Conservation (phyloP, 352 stramenopile species). For the Chrysophaeum taylorii region DNA sequence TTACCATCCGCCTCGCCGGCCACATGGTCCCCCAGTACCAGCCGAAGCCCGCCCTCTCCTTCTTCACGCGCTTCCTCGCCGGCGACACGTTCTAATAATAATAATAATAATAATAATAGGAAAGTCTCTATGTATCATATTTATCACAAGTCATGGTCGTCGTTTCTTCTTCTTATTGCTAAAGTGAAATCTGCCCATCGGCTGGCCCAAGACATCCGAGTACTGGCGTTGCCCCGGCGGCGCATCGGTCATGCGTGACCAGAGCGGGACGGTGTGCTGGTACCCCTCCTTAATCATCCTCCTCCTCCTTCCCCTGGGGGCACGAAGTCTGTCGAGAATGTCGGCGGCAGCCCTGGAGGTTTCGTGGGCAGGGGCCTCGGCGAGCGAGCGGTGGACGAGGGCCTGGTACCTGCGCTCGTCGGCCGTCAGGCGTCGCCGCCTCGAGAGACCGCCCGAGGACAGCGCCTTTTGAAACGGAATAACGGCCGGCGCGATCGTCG, state of each 20-base stretch:
- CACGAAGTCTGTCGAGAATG: too few relatives aligned
- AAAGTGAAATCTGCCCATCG: too few relatives aligned
- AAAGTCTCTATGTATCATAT: background rate
- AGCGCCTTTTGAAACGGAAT: too few relatives aligned
- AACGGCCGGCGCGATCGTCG: background rate
- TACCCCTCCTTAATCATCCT: too few relatives aligned
- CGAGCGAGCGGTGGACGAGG: too few relatives aligned
- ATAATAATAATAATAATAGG: background rate
- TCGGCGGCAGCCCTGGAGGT: too few relatives aligned
- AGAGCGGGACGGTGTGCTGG: background rate
- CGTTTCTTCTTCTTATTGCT: too few relatives aligned
- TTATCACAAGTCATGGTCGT: background rate
- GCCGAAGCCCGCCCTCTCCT: slow-evolving; percentile 21
- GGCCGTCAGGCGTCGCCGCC: too few relatives aligned
- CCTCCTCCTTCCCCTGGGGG: too few relatives aligned
- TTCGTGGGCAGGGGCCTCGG: too few relatives aligned
- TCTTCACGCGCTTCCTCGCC: slow-evolving; percentile 24
- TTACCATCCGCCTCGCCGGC: slow-evolving; percentile 64
- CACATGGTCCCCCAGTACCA: slow-evolving; percentile 63
- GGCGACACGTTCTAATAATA: slow-evolving; percentile 17
- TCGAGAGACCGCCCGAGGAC: too few relatives aligned
- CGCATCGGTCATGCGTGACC: background rate
- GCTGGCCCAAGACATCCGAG: background rate
- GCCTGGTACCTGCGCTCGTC: too few relatives aligned
- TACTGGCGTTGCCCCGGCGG: background rate